phyloP scores from a whole-genome alignment of 2,329 filamentous ascomycete genomes.

The Cercospora zeae-maydis region DNA sequence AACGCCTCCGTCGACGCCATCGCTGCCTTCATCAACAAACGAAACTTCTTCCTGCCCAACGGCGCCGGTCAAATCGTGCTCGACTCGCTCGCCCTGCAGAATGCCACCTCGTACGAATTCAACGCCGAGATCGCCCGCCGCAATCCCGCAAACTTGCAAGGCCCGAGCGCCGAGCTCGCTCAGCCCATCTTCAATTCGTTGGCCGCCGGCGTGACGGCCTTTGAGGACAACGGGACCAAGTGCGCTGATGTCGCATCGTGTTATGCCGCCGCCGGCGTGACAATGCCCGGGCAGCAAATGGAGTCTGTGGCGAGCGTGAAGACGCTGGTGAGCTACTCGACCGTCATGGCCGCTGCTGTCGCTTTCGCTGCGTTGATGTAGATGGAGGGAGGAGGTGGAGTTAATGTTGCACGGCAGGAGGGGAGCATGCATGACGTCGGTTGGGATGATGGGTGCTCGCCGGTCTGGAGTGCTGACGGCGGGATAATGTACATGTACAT shows the following conservation, averaged over 20 bases:
- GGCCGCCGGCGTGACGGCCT: conserved; percentile 13
- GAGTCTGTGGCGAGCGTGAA: not conserved
- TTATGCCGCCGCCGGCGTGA: not conserved
- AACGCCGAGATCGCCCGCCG: conserved; percentile 3
- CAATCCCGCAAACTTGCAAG: conserved; percentile 6
- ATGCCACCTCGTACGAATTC: conserved; percentile 12
- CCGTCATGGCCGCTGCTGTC: not conserved
- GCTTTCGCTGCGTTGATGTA: conserved; percentile 4
- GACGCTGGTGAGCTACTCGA: not conserved
- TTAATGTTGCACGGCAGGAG: not conserved
- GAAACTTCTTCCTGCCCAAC: conserved; percentile 11
- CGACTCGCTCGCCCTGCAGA: conserved; percentile 8
- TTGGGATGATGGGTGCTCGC: not conserved
- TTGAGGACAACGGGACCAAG: conserved; percentile 7
- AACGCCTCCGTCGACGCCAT: conserved; percentile 12
- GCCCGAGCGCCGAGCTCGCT: conserved; percentile 2
- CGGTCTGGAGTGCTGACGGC: not conserved
- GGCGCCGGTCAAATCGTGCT: conserved; percentile 7
- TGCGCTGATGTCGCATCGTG: not conserved
- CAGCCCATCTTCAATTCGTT: conserved; percentile 4
- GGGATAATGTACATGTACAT: not conserved
- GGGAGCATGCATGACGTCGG: too few relatives aligned
- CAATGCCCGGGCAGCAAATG: not conserved
- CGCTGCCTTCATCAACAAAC: conserved; percentile 8
- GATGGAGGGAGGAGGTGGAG: not conserved